Conservation (phyloP, 2,329 filamentous ascomycete genomes). For the Alternaria hordeiaustralica region DNA sequence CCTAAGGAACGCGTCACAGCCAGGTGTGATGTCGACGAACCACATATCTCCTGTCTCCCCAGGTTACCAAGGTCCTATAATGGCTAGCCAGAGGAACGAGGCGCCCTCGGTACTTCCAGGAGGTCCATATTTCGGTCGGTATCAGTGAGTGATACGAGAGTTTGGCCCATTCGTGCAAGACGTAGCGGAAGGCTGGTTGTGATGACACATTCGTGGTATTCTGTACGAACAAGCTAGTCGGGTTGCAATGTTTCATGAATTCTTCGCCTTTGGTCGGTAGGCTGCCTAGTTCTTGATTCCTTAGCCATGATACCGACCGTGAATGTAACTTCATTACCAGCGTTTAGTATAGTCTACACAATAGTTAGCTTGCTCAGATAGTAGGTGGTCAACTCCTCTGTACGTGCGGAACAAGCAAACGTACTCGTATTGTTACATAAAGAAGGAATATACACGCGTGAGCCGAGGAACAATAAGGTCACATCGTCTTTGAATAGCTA, state of each 20-base stretch:
- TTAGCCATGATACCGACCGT: not conserved
- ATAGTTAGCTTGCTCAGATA: not conserved
- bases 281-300: not conserved
- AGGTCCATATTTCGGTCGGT: not conserved
- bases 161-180: too few relatives aligned
- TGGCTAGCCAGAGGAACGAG: not conserved
- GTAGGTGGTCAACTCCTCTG: not conserved
- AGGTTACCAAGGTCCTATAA: not conserved
- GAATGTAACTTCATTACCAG: not conserved
- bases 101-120: not conserved
- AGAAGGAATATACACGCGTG: not conserved
- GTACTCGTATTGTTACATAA: not conserved
- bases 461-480: not conserved
- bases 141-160: not conserved
- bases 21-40: not conserved
- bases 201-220: not conserved
- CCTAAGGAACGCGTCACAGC: not conserved
- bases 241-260: not conserved
- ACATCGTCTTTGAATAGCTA: not conserved
- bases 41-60: not conserved
- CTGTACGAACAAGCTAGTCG: not conserved
- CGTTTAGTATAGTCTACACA: not conserved
- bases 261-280: not conserved
- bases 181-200: not conserved
- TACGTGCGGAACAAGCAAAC: not conserved